Base-by-base conservation (phyloP, 192 early-diverging fungal genomes). In the Backusella parvicylindrica region DNA sequence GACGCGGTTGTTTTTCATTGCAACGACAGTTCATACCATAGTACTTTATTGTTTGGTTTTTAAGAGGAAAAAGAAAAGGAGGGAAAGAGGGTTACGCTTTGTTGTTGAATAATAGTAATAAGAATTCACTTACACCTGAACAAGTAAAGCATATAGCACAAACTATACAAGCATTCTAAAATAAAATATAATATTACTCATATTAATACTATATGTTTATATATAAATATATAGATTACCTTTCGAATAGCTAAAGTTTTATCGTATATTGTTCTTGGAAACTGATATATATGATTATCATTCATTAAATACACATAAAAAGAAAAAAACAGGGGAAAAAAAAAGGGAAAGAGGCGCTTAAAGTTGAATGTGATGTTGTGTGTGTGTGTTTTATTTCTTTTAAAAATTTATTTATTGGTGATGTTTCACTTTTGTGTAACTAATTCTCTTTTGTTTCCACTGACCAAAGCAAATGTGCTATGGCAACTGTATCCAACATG, bases 401-500 rank as follows among this genome's bases (percentile, higher is more conserved):
- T 12, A 67, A 35, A 32, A 33, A n/a, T 28, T 12, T 33, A 33
- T 38, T 68, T 68, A 68, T 68, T 68, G 66, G 66, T 23, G 32
- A n/a, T 68, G 66, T 68, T 68, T 68, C 66, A 68, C 11, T 13
- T 68, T 35, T 68, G 31, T 36, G 32, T 18, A 37, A n/a, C 21
- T 73, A 73, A 1, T 18, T 6, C 30, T 81, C 76, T 35, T 79
- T 85, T 47, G 77, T 74, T 60, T 87, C 80, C 16, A 85, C 72
- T 60, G 36, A 75, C 86, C 86, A 87, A 65, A 78, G 77, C 16
- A 87, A 69, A 18, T 83, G 78, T 26, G 83, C 81, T 16, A 82
- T 75, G 26, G 84, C 86, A 11, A 87, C 83, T 5, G 84, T 83
- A 63, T 87, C 86, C 41, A 87, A 77, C 23, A 79, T 76, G 8